Evolutionary conservation across 2,329 filamentous ascomycete genomes (phyloP).

Genomic region (Cryphonectria carpinicola): DNA sequence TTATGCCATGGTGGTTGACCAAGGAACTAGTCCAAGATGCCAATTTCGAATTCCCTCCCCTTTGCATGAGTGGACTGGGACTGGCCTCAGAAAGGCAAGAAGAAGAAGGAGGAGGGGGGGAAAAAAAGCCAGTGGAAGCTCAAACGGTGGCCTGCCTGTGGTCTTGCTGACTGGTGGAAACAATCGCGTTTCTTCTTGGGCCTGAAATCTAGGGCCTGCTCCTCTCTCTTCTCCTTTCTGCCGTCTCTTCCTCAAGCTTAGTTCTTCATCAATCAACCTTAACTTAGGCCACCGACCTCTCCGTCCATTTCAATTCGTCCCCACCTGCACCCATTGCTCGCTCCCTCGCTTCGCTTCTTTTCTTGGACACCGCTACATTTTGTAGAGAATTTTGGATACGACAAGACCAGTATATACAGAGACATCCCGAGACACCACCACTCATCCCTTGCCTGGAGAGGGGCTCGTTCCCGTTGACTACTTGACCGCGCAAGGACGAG

Average conservation of each 20-base stretch:
- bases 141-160: neutral
- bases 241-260: neutral
- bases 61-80: neutral
- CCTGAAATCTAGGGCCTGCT: neutral
- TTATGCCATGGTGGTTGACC: neutral
- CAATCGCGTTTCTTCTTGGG: slow-evolving; percentile 15
- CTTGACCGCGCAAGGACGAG: slow-evolving; percentile 2
- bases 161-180: neutral
- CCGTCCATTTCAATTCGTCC: slow-evolving; percentile 18
- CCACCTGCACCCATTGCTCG: slow-evolving; percentile 4
- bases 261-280: neutral
- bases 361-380: slow-evolving; percentile 7
- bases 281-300: neutral
- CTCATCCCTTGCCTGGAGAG: neutral
- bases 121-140: neutral
- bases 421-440: neutral
- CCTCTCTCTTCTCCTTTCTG: neutral
- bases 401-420: neutral
- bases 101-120: neutral
- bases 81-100: neutral
- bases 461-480: neutral
- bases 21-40: neutral
- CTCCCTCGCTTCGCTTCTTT: neutral
- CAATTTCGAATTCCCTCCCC: neutral
- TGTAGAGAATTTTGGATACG: slow-evolving; percentile 11